These are phyloP conservation scores for Phytophthora agathidicida DNA, from an alignment of 352 stramenopile species.

Conservation along the genomic window DNA sequence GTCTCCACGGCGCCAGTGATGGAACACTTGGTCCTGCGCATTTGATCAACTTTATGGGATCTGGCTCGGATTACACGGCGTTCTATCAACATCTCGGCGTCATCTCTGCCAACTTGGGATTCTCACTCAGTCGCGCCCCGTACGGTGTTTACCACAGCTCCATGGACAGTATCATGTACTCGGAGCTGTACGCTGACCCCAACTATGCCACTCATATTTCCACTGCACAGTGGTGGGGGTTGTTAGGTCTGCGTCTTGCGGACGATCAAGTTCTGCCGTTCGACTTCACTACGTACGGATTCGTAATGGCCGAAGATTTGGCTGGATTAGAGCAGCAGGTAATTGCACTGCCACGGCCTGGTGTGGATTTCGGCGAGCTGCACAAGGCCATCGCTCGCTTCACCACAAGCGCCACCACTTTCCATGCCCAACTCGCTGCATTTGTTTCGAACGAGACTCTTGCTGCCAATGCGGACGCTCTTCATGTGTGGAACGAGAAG, in stretches of 20 bases:
- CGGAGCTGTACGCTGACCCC: conserved; percentile 63
- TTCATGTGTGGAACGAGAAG: conserved; percentile 40
- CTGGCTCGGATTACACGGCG: conserved; percentile 70
- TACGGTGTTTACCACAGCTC: conserved; percentile 85
- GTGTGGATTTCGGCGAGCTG: conserved; percentile 41
- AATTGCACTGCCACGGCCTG: conserved; percentile 9
- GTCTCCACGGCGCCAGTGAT: conserved; percentile 12
- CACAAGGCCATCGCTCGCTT: conserved; percentile 47
- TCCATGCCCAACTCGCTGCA: conserved; percentile 19
- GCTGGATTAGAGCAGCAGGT: conserved; percentile 30
- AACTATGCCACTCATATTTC: conserved; percentile 51
- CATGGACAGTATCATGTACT: conserved; percentile 83
- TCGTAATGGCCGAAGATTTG: conserved; percentile 57
- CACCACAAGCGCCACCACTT: conserved; percentile 14
- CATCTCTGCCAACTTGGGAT: conserved; percentile 47
- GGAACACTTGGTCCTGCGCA: conserved; percentile 38
- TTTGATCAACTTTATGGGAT: conserved; percentile 56
- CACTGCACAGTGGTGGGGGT: conserved; percentile 52
- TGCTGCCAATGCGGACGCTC: conserved; percentile 11
- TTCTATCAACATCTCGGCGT: conserved; percentile 88
- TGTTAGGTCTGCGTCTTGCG: conserved; percentile 58
- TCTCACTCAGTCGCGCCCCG: conserved; percentile 12
- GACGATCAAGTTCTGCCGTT: conserved; percentile 57
- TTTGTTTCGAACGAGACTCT: conserved; percentile 36
- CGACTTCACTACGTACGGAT: conserved; percentile 59